Conservation (phyloP, 768 basidiomycete species). For the Lactifluus volemus region DNA sequence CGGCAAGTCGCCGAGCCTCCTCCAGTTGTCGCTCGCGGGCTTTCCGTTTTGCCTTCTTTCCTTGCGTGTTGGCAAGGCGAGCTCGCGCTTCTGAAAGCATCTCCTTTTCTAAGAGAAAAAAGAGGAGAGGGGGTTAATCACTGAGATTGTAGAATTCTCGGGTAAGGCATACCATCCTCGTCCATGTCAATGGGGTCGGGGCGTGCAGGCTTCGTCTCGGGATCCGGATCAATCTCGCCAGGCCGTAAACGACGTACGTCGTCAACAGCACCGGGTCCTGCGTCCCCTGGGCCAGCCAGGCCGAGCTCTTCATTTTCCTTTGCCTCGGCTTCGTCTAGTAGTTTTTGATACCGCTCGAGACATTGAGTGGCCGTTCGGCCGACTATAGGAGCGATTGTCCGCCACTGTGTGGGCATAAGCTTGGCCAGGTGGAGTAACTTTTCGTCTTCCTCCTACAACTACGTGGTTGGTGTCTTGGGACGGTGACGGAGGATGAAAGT, state of each 20-base stretch:
- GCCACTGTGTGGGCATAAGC: constrained; percentile 99
- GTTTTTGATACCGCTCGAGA: constrained; percentile 94
- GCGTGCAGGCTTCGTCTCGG: constrained; percentile 95
- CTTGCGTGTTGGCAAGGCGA: constrained; percentile 96
- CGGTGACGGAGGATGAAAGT: background rate
- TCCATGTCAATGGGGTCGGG: constrained; percentile 99
- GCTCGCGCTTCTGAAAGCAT: constrained; percentile 99
- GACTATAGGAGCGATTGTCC: constrained; percentile 97
- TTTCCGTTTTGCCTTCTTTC: constrained; percentile 99
- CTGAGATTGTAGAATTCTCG: background rate
- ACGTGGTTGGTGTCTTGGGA: background rate
- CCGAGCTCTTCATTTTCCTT: constrained; percentile 96
- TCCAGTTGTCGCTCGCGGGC: constrained; percentile 95
- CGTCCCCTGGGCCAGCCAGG: constrained; percentile 73
- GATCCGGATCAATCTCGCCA: constrained; percentile 98
- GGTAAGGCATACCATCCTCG: constrained; percentile 68
- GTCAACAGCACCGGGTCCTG: constrained; percentile 84
- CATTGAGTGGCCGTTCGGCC: constrained; percentile 97
- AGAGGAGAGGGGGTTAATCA: constrained; percentile 8
- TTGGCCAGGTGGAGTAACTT: constrained; percentile 96
- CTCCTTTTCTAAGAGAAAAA: constrained; percentile 71
- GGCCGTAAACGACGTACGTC: constrained; percentile 84
- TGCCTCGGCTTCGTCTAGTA: constrained; percentile 93
- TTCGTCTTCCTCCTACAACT: constrained; percentile 84
- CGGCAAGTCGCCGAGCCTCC: constrained; percentile 88